A percentile compares a stretch with the other conserved stretches of the same genome.
Evolutionary conservation across 2,329 filamentous ascomycete genomes (phyloP).

Genomic region (Cadophora luteo-olivacea): DNA sequence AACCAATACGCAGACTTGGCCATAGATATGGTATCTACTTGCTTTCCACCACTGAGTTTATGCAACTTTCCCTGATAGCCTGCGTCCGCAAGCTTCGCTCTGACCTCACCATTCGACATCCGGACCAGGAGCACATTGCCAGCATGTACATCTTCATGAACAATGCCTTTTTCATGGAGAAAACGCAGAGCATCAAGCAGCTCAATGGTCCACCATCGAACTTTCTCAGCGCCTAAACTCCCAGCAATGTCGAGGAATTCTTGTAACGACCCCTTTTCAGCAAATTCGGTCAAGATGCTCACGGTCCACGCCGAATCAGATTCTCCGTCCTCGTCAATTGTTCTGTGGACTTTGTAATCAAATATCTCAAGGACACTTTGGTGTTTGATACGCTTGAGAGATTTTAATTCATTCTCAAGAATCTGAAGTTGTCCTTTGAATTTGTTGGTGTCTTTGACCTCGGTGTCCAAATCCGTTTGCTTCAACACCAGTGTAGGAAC

Average conservation of each 20-base stretch:
- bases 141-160: conserved; percentile 83
- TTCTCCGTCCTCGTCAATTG: conserved; percentile 60
- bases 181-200: conserved; percentile 88
- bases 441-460: conserved; percentile 62
- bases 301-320: conserved; percentile 68
- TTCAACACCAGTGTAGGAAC: conserved; percentile 75
- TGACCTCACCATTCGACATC: conserved; percentile 70
- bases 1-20: conserved; percentile 84
- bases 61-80: conserved; percentile 74
- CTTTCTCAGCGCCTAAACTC: conserved; percentile 73
- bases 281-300: conserved; percentile 76
- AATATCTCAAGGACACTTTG: conserved; percentile 79
- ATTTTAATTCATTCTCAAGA: conserved; percentile 78
- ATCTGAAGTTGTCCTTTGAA: conserved; percentile 79
- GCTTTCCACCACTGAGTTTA: conserved; percentile 60
- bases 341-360: conserved; percentile 79
- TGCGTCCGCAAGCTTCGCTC: conserved; percentile 77
- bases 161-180: conserved; percentile 82
- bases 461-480: conserved; percentile 66
- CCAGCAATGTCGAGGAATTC: conserved; percentile 84
- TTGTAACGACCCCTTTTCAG: conserved; percentile 81
- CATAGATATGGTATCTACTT: conserved; percentile 60
- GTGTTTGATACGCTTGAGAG: conserved; percentile 76
- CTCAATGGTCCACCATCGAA: conserved; percentile 90
- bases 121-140: conserved; percentile 81